Evolutionary conservation across 768 basidiomycete genomes (phyloP), one percentile per base, ranked within the genome.

Genomic region (Macrolepiota albuminosa): DNA sequence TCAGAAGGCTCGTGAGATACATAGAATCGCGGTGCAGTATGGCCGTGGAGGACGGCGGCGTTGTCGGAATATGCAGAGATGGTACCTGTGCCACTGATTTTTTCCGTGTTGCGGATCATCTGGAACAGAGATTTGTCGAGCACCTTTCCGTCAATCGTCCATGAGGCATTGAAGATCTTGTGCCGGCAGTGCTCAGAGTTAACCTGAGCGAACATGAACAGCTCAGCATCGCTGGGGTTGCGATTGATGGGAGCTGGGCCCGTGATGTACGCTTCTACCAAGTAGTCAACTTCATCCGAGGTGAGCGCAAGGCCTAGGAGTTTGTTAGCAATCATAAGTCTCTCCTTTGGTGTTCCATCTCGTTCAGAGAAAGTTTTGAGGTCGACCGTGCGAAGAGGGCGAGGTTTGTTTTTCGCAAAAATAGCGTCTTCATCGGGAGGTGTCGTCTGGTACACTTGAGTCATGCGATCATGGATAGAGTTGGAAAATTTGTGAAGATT

Each of bases 161-260:
- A 99, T 16, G 90, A 82, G 0, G 97, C 95, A 70, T 99, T 99
- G 81, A 98, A 99, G 66, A 98, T 98, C 76, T 99, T 99, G 81
- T 99, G 97, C 37, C 97, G 83, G 72, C 97, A 99, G 70, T 98
- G 97, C 72, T 99, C 97, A n/a, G 95, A 98, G 76, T 99, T 99
- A 71, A 99, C 96, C 70, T 99, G 97, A 3, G 97, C 96, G 73
- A 98, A 99, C 97, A 98, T 99, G 83, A 99, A 99, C 8, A 99
- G 80, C 71, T 99, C 97, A 3, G 96, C 95, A 70, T 98, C 97
- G 42, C 92, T 97, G 8, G 96, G 97, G 69, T 93, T 88, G 39
- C 95, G 86, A 51, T 80, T 79, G 72, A 90, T 84, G 1, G 89
- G 81, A 13, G 78, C 69, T 6, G 77, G 59, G 6, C 89, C 88